Conservation (phyloP, 805 yeast species). For the Nakazawaea pomicola region DNA sequence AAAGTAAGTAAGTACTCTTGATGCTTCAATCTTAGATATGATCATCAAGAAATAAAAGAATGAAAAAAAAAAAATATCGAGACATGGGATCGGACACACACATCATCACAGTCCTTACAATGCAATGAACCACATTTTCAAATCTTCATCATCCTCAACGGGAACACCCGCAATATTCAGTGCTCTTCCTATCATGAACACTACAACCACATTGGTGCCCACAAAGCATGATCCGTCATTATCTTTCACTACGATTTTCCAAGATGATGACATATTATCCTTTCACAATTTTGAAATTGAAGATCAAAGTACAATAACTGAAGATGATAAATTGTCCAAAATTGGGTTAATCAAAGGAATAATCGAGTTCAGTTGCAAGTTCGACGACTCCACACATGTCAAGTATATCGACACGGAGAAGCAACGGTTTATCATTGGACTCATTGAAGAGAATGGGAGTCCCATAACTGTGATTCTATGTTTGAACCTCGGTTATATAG, state of each 20-base stretch:
- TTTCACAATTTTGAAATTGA: not conserved
- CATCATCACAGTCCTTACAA: not conserved
- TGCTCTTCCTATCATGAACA: not conserved
- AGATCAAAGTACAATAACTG: not conserved
- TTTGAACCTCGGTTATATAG: constrained; percentile 1
- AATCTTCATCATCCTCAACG: not conserved
- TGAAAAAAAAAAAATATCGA: too few relatives aligned
- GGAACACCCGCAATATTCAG: not conserved
- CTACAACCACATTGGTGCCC: not conserved
- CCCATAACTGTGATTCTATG: constrained; percentile 1
- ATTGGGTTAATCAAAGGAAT: constrained; percentile 12
- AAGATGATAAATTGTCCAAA: constrained; percentile 3
- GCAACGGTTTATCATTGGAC: constrained; percentile 4
- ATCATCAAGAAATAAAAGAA: too few relatives aligned
- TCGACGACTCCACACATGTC: constrained; percentile 3
- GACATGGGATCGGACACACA: too few relatives aligned
- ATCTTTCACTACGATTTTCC: not conserved
- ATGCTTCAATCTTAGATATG: too few relatives aligned
- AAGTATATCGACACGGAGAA: constrained; percentile 10
- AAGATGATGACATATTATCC: constrained; percentile 2
- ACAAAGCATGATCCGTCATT: constrained; percentile 1
- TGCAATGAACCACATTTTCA: constrained; percentile 3
- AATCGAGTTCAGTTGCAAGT: constrained; percentile 9
- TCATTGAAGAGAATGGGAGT: not conserved
- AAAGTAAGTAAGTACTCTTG: too few relatives aligned